Conservation (phyloP, 208 protist genomes). For the Sergeia podlipaevii region DNA sequence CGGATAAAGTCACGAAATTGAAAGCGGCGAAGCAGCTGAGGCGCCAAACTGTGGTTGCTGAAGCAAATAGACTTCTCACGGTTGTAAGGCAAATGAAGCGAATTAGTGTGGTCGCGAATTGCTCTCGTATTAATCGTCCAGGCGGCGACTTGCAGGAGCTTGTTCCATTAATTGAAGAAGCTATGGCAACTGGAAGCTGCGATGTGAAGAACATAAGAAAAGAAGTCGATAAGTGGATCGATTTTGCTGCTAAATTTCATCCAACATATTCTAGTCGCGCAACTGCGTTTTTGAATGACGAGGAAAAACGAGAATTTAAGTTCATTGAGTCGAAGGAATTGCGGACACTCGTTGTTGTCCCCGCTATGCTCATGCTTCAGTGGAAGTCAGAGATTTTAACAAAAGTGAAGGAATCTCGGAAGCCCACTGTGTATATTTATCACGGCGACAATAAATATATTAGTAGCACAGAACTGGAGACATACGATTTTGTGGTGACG, state of each 20-base stretch:
- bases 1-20: constrained; percentile 46
- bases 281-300: constrained; percentile 70
- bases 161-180: constrained; percentile 31
- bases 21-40: constrained; percentile 20
- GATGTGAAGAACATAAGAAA: constrained; percentile 22
- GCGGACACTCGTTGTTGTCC: constrained; percentile 91
- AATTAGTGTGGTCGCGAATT: constrained; percentile 80
- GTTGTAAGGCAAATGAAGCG: constrained; percentile 79
- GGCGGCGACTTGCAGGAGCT: constrained; percentile 49
- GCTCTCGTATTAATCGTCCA: constrained; percentile 78
- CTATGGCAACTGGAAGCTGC: constrained; percentile 12
- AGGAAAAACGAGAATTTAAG: constrained; percentile 66
- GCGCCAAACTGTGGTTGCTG: constrained; percentile 25
- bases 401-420: constrained; percentile 54
- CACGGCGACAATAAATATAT: constrained; percentile 74
- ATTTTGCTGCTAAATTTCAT: constrained; percentile 82
- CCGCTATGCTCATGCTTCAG: constrained; percentile 88
- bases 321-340: constrained; percentile 81
- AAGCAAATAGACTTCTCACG: constrained; percentile 64
- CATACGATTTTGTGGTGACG: constrained; percentile 92
- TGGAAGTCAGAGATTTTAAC: constrained; percentile 90
- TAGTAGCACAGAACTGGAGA: constrained; percentile 71
- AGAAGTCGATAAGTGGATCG: constrained; percentile 83
- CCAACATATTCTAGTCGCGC: constrained; percentile 74
- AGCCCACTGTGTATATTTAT: constrained; percentile 71